Evolutionary conservation across 805 yeast species (phyloP).

Genomic region (Hanseniaspora opuntiae): DNA sequence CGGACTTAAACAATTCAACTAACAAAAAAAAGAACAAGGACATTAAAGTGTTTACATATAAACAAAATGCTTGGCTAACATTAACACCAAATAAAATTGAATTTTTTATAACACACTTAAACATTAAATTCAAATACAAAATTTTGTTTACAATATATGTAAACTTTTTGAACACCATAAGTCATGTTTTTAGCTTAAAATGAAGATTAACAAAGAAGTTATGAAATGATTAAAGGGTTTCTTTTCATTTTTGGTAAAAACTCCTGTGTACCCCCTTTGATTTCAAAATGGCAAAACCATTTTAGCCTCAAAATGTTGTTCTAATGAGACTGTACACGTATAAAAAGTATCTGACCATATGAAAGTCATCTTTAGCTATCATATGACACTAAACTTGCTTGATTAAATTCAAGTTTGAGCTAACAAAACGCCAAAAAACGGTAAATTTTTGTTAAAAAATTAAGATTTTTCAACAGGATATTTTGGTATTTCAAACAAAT

Average conservation of each 20-base stretch:
- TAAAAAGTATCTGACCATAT: too few species aligned
- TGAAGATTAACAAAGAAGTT: background rate
- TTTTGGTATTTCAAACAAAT: too few species aligned
- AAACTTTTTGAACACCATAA: background rate
- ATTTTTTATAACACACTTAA: background rate
- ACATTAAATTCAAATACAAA: background rate
- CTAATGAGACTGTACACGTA: too few species aligned
- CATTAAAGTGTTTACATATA: background rate
- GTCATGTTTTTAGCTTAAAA: background rate
- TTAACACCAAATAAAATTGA: background rate
- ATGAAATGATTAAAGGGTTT: background rate
- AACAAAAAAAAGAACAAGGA: background rate
- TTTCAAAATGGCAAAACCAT: background rate
- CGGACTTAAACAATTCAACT: background rate
- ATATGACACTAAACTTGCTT: too few species aligned
- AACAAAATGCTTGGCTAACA: too few species aligned
- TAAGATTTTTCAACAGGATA: too few species aligned
- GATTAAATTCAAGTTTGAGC: too few species aligned
- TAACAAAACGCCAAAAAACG: too few species aligned
- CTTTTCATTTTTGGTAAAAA: background rate
- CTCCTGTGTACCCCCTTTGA: background rate
- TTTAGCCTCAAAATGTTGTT: too few species aligned
- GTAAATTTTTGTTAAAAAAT: too few species aligned
- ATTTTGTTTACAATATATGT: background rate
- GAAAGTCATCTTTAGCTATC: too few species aligned